Base-by-base conservation (phyloP, 768 basidiomycete genomes). In the Termitomyces sp. region DNA sequence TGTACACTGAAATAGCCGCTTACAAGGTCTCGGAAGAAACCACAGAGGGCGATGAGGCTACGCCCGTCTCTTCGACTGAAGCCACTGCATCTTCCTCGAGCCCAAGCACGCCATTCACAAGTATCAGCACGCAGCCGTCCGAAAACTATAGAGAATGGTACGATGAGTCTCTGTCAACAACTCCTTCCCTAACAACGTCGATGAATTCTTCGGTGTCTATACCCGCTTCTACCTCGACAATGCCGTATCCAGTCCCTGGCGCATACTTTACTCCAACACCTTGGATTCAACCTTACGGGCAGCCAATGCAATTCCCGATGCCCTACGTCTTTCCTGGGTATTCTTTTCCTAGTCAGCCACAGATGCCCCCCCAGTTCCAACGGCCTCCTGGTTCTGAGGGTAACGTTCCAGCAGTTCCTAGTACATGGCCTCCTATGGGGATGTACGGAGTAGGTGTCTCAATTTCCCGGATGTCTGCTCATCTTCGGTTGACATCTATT, bases 211-310 rank as follows among this genome's bases (percentile, higher is more conserved):
- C 78, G 33, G 63, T 67, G n/a, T 57, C 61, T 31, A 53, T 52
- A 23, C 53, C 62, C 38, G 12, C 60, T 17, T 47, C 65, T 48
- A 51, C 58, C 10, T 53, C 60, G 2, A 48, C 56, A 15, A 58
- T 63, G 44, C 68, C 73, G 5, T 80, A 77, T 64, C 60, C 77
- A 14, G 54, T 75, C 33, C 71, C 77, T 10, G 64, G 73, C 26
- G 66, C 74, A n/a, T 75, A 74, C 23, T 84, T 77, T 61, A 79
- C 77, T 63, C 72, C 72, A 26, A 70, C 74, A 44, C 74, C 78
- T 35, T 86, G 85, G 85, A 67, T 81, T 48, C 77, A 78, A 40
- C 72, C 77, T 11, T 84, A 78, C 64, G 65, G 75, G n/a, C 76
- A 75, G 30, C 78, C 74, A 21, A 71, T 78, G 57, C 78, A 76